Conservation (phyloP, 305 asterid genomes). For the Solanum hybrid region DNA sequence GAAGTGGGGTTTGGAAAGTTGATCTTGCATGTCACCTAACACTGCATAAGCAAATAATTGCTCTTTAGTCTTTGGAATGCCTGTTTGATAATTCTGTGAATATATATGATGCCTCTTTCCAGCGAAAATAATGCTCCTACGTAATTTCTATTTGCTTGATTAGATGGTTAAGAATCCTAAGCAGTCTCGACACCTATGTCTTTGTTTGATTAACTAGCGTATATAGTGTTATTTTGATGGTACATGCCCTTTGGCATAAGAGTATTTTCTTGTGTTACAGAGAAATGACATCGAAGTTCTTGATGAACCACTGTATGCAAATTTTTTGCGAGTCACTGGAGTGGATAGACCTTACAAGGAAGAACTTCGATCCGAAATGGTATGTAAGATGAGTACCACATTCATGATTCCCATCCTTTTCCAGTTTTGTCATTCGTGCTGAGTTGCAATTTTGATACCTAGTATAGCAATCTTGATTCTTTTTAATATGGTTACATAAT, state of each 20-base stretch:
- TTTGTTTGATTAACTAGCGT: neutral
- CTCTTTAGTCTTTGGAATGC: neutral
- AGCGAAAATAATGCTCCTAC: neutral
- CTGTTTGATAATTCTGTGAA: neutral
- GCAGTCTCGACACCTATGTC: neutral
- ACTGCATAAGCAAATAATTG: neutral
- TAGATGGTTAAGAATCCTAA: neutral
- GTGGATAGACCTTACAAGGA: constrained; percentile 64
- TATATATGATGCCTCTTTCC: neutral
- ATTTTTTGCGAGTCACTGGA: constrained; percentile 50
- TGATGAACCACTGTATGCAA: constrained; percentile 78
- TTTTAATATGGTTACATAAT: neutral
- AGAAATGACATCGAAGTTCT: constrained; percentile 80
- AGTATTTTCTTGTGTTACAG: constrained; percentile 27
- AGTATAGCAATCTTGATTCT: neutral
- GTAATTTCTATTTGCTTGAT: neutral
- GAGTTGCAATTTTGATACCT: neutral
- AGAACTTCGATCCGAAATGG: constrained; percentile 43
- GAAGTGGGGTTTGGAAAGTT: neutral
- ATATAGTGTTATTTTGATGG: neutral
- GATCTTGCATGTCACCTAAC: neutral
- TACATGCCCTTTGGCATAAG: neutral
- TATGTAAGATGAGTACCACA: constrained; percentile 12
- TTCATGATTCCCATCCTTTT: neutral
- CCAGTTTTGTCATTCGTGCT: neutral